Percentiles rank a stretch among this genome's conserved stretches.
Evolutionary conservation across 805 yeast genomes (phyloP).

Genomic region (Spathaspora hagerdaliae): DNA sequence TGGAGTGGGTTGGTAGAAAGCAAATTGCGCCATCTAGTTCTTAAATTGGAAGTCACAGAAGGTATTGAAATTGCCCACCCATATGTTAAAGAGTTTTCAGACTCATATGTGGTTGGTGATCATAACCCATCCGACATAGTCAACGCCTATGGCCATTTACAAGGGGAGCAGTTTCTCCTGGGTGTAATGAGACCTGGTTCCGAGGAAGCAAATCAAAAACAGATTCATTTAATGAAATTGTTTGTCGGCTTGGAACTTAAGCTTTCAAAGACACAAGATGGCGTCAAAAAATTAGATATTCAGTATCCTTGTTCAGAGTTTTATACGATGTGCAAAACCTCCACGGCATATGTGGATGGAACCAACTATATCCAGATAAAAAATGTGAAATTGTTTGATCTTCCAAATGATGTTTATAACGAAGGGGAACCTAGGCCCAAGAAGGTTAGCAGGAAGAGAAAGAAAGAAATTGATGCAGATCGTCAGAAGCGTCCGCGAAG

Average conservation of each 20-base stretch:
- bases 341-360: conserved; percentile 63
- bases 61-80: conserved; percentile 89
- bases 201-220: conserved; percentile 3
- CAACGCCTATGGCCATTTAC: conserved; percentile 57
- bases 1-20: conserved; percentile 95
- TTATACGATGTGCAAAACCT: conserved; percentile 71
- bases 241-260: conserved; percentile 72
- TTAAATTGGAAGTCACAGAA: conserved; percentile 71
- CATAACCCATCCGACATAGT: conserved; percentile 41
- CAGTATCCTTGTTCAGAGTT: conserved; percentile 90
- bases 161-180: conserved; percentile 44
- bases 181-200: conserved; percentile 6
- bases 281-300: conserved; percentile 60
- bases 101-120: conserved; percentile 35
- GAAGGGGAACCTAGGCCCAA: conserved; percentile 75
- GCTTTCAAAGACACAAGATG: conserved; percentile 35
- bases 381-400: conserved; percentile 61
- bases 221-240: conserved; percentile 65
- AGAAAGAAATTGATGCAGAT: conserved; percentile 10
- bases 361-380: conserved; percentile 60
- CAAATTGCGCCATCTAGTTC: conserved; percentile 74
- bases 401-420: conserved; percentile 76
- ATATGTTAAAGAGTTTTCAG: conserved; percentile 58
- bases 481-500: conserved; percentile 21
- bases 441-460: conserved; percentile 45